A percentile compares a stretch with the other conserved stretches of the same genome.
Conservation (phyloP, 202 grass and related monocot species). For the Brachypodium distachyon region DNA sequence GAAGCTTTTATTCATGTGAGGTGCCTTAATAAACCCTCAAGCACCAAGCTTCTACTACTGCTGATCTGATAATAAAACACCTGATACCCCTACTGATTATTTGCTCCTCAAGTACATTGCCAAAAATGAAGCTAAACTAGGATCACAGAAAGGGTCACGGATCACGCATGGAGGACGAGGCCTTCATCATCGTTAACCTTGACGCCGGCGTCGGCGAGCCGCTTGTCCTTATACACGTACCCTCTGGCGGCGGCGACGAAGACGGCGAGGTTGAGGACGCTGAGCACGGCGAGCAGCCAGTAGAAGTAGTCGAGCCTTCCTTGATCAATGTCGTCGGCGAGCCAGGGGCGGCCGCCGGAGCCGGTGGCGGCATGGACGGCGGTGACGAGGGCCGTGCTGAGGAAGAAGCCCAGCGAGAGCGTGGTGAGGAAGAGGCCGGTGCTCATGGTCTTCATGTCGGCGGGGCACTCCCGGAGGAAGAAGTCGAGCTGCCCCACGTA, state of each 20-base stretch:
- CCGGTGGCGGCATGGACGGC: slow-evolving; percentile 33
- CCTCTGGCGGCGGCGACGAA: slow-evolving; percentile 37
- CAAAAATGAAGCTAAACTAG: too few relatives aligned
- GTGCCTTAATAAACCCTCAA: not conserved
- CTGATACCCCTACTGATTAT: too few relatives aligned
- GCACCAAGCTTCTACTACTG: not conserved
- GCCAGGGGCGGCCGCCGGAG: slow-evolving; percentile 27
- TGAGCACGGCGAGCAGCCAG: slow-evolving; percentile 48
- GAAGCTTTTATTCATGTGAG: not conserved
- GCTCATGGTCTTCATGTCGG: slow-evolving; percentile 81
- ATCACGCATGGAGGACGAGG: slow-evolving; percentile 11
- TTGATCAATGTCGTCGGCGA: slow-evolving; percentile 45
- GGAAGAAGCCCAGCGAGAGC: slow-evolving; percentile 59
- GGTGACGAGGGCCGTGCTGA: slow-evolving; percentile 52
- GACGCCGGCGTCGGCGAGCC: slow-evolving; percentile 11
- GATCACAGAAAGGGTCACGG: too few relatives aligned
- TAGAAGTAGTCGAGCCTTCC: slow-evolving; percentile 75
- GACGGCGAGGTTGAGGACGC: slow-evolving; percentile 1
- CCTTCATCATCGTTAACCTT: slow-evolving; percentile 22
- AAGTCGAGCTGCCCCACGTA: slow-evolving; percentile 73
- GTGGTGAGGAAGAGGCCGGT: slow-evolving; percentile 74
- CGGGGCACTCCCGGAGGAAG: slow-evolving; percentile 57
- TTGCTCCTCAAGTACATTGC: too few relatives aligned
- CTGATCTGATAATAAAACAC: not conserved
- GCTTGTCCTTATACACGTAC: slow-evolving; percentile 72